These are phyloP conservation scores for Euphorbia lathyris DNA, from an alignment of 345 rosid genomes.

Conservation along the genomic window DNA sequence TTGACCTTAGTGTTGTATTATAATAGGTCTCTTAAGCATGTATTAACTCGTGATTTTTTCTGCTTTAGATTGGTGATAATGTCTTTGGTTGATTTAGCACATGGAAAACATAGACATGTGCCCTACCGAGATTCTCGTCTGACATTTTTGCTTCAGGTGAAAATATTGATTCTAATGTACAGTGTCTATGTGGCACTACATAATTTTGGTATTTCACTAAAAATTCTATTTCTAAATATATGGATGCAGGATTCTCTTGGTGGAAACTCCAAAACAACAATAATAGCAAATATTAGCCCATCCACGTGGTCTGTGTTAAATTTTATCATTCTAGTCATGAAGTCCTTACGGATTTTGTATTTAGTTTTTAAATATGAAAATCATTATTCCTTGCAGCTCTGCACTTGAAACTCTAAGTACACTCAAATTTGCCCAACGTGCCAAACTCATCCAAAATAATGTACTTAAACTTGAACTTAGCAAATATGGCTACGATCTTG, in stretches of 20 bases:
- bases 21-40: not conserved
- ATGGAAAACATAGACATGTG: conserved; percentile 89
- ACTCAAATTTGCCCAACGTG: conserved; percentile 93
- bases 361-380: not conserved
- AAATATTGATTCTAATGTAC: conserved; percentile 13
- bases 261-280: conserved; percentile 92
- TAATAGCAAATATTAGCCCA: conserved; percentile 94
- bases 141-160: conserved; percentile 92
- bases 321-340: conserved; percentile 11
- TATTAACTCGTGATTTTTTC: not conserved
- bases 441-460: conserved; percentile 91
- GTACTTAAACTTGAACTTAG: conserved; percentile 34
- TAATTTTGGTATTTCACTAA: conserved; percentile 10
- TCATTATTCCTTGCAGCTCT: conserved; percentile 56
- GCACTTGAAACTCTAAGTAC: conserved; percentile 89
- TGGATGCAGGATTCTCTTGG: conserved; percentile 88
- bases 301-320: conserved; percentile 61
- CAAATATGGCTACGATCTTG: conserved; percentile 8
- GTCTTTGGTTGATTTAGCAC: conserved; percentile 95
- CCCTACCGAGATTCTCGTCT: conserved; percentile 98
- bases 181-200: not conserved
- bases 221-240: conserved; percentile 10
- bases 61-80: conserved; percentile 79
- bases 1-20: not conserved
- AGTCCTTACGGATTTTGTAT: not conserved